Evolutionary conservation across 208 protist genomes (phyloP), one percentile per base, ranked within the genome.

Genomic region (Leishmania mexicana): DNA sequence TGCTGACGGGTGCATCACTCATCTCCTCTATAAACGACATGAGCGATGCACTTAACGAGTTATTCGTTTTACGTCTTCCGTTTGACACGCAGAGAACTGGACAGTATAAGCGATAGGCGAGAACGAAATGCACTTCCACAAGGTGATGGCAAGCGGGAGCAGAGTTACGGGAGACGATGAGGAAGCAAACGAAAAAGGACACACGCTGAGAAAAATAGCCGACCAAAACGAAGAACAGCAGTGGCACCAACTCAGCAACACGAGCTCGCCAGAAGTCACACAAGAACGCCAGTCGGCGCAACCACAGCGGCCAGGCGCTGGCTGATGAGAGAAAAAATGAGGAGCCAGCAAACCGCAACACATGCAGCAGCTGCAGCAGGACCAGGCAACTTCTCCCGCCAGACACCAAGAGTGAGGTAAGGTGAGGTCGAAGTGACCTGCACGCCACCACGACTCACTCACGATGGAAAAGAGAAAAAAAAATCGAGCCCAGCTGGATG

Each of bases 1-100:
- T 95, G 75, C 87, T 90, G 76, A 96, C 89, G 10, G 91, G 81
- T 45, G 85, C 88, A 81, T 94, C 88, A 31, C 84, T 80, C n/a
- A 89, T 76, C 24, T 90, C 79, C 54, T 91, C 81, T 31, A 79
- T 67, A 24, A 83, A 78, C 65, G 67, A 81, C 73, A 84, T 79
- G 73, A 42, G 49, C 31, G n/a, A 35, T n/a, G 35, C 51, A 45
- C 31, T 13, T 11, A 8, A 13, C 24, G 24, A 19, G 17, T 51
- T 51, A 28, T 35, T 74, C 13, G 15, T 53, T 74, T 74, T 13
- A 47, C 5, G 51, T 21, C n/a, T 19, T 10, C 28, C 31, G 54
- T 40, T 40, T 28, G 45, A 19, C 35, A 40, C 45, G 47, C 24
- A 31, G 15, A 67, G 11, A 72, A 1, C 65, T n/a, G 4, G 38